These are phyloP conservation scores for Fusarium sacchari DNA, from an alignment of 2,329 filamentous ascomycete genomes.

Conservation along the genomic window DNA sequence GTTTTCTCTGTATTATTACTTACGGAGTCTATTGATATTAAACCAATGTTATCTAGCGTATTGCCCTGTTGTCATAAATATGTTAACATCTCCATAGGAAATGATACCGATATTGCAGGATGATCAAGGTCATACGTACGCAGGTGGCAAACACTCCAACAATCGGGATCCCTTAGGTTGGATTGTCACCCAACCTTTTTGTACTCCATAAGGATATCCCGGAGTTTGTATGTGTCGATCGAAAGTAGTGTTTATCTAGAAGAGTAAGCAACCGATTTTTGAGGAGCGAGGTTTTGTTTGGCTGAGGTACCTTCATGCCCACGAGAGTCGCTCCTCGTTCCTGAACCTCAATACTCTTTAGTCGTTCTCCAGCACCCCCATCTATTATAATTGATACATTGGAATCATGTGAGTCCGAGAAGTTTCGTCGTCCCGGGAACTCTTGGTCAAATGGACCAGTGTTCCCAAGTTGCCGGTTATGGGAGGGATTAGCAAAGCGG, in stretches of 20 bases:
- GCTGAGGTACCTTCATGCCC: not conserved
- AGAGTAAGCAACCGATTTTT: not conserved
- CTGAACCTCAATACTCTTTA: not conserved
- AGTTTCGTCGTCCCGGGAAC: not conserved
- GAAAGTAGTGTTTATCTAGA: not conserved
- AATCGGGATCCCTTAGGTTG: not conserved
- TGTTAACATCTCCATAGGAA: not conserved
- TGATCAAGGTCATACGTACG: not conserved
- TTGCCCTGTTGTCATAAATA: not conserved
- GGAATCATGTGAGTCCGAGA: not conserved
- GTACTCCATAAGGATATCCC: not conserved
- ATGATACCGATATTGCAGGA: not conserved
- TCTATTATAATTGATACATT: not conserved
- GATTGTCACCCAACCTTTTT: not conserved
- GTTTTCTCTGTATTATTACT: too few species aligned
- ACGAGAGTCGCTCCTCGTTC: not conserved
- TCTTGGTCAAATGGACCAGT: not conserved
- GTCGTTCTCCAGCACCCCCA: not conserved
- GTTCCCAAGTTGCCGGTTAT: not conserved
- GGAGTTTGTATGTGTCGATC: not conserved
- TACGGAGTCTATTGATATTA: not conserved
- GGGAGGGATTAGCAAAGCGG: not conserved
- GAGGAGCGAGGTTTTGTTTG: not conserved
- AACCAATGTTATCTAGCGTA: not conserved
- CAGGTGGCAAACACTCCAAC: not conserved